Base-by-base conservation (phyloP, 176 grass and related monocot genomes). In the Tillandsia fasciculata region DNA sequence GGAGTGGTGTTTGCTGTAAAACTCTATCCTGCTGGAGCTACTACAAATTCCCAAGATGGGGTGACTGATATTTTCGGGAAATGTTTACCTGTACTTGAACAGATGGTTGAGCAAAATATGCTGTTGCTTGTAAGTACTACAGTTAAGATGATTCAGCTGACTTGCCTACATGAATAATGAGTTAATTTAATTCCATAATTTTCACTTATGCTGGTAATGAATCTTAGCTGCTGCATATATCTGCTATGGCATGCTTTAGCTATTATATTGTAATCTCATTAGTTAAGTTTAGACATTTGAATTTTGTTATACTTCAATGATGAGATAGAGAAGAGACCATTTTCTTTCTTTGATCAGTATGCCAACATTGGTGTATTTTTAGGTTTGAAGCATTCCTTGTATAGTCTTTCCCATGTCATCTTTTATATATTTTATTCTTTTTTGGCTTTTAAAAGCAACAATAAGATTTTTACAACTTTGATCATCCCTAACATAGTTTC, bases 11-110 rank as follows among this genome's bases (percentile, higher is more conserved):
- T 83, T 70, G 84, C 84, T 63, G 87, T 97, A 23, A 97, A 97
- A 77, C 27, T 97, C 48, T 93, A 97, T 80, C 94, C 94, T 77
- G 89, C 89, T 50, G 86, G 89, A 74, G 94, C 86, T 79, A 97
- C 89, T 51, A 97, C 94, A 6, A 97, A 97, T 81, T 97, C 94
- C 67, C 89, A 92, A 85, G 84, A 97, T 63, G 89, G 89, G 1
- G 94, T 97, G 50, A 93, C 89, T 50, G 84, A 90, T 82, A 74
- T 97, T 64, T 74, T 88, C 68, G 89, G 82, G 51, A 92, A 97
- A 49, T 97, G 94, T 58, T 71, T 92, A 63, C 84, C 84, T 67
- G 86, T 97, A 18, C 79, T 97, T 9, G 94, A 93, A 70, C 86
- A 93, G 52, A 93, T 97, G 94, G 77, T 70, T n/a, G 85, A 67